Evolutionary conservation across 2,329 filamentous ascomycete species (phyloP).

Genomic region (Passalora sequoiae): DNA sequence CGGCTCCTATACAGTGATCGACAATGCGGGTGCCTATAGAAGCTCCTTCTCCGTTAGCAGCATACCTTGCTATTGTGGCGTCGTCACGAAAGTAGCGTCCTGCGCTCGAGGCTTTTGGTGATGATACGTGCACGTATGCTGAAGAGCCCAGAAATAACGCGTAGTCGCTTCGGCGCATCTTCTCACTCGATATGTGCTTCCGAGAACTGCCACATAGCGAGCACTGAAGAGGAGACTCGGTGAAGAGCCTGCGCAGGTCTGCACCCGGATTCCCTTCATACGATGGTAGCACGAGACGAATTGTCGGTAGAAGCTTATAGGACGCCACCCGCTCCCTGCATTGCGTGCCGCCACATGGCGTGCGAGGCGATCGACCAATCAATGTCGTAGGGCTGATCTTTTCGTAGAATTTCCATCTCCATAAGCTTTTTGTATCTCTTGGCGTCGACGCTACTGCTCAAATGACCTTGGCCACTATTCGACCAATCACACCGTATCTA

Average conservation of each 20-base stretch:
- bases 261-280: not conserved
- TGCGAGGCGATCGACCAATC: not conserved
- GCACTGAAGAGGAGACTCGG: too few species aligned
- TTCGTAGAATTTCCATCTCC: not conserved
- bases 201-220: too few species aligned
- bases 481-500: slow-evolving; percentile 2
- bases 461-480: slow-evolving; percentile 3
- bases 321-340: not conserved
- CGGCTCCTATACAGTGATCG: not conserved
- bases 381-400: slow-evolving; percentile 1
- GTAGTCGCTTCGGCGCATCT: too few species aligned
- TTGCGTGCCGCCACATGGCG: not conserved
- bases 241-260: too few species aligned
- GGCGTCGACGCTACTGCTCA: not conserved
- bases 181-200: too few species aligned
- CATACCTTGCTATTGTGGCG: not conserved
- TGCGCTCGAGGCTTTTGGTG: too few species aligned
- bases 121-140: too few species aligned
- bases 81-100: too few species aligned
- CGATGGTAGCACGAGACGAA: not conserved
- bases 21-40: not conserved
- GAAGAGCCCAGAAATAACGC: too few species aligned
- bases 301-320: slow-evolving; percentile 1
- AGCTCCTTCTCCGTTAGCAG: not conserved
- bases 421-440: not conserved